Evolutionary conservation across 2,329 filamentous ascomycete species (phyloP).

Genomic region (Penicillium decumbens): DNA sequence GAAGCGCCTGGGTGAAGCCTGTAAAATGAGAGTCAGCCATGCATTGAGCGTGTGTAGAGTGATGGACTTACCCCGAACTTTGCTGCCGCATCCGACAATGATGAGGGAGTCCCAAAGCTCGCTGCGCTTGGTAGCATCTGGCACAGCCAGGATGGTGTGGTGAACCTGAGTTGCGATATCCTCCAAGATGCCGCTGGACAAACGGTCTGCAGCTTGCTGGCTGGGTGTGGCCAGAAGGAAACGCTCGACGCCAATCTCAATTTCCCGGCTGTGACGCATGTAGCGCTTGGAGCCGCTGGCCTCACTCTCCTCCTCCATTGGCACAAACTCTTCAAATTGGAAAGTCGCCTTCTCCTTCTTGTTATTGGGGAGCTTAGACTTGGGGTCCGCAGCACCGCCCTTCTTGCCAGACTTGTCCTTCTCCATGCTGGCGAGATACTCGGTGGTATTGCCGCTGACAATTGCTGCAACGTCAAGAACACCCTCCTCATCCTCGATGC

Average conservation of each 20-base stretch:
- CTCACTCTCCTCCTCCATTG: slow-evolving; percentile 52
- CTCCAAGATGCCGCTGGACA: slow-evolving; percentile 65
- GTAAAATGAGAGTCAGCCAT: slow-evolving; percentile 34
- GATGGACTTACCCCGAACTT: slow-evolving; percentile 50
- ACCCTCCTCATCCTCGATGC: slow-evolving; percentile 55
- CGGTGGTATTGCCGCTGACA: slow-evolving; percentile 59
- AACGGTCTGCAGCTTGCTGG: slow-evolving; percentile 28
- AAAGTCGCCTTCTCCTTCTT: slow-evolving; percentile 57
- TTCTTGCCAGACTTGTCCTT: slow-evolving; percentile 56
- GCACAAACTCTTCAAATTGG: slow-evolving; percentile 56
- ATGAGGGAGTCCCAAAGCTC: slow-evolving; percentile 89
- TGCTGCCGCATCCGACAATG: slow-evolving; percentile 82
- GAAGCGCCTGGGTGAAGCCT: slow-evolving; percentile 84
- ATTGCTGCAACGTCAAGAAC: slow-evolving; percentile 63
- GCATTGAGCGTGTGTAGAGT: not conserved
- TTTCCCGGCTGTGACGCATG: slow-evolving; percentile 50
- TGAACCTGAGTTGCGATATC: slow-evolving; percentile 80
- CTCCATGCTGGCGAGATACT: slow-evolving; percentile 59
- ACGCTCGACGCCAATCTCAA: slow-evolving; percentile 60
- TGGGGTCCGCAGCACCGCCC: slow-evolving; percentile 48
- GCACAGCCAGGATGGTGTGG: slow-evolving; percentile 73
- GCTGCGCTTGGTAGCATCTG: slow-evolving; percentile 77
- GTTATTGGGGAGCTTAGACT: slow-evolving; percentile 53
- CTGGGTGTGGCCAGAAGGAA: slow-evolving; percentile 54
- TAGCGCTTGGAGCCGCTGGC: slow-evolving; percentile 49